Percentiles rank a stretch among this genome's conserved stretches.
These are phyloP conservation scores for Sclerotiophoma versabilis DNA, from an alignment of 2,329 filamentous ascomycete species.

Conservation along the genomic window DNA sequence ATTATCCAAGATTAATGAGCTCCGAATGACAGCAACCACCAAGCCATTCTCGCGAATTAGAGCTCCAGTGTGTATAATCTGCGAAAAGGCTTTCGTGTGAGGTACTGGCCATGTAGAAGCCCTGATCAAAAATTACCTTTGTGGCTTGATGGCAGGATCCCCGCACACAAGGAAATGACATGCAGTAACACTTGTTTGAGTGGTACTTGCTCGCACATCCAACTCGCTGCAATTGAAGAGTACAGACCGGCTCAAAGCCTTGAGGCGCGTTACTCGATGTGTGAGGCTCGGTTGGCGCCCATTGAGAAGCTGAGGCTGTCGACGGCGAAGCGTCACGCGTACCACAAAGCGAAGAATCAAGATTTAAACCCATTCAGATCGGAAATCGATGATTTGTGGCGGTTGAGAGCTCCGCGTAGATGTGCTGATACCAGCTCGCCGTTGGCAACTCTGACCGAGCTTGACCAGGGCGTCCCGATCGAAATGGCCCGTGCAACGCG, in stretches of 20 bases:
- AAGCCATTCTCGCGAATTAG: slow-evolving; percentile 18
- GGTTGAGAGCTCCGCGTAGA: slow-evolving; percentile 10
- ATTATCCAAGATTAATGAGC: slow-evolving; percentile 1
- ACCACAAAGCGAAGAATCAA: slow-evolving; percentile 4
- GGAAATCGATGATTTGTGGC: slow-evolving; percentile 16
- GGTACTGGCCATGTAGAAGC: background rate
- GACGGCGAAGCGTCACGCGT: slow-evolving; percentile 10
- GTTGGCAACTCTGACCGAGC: slow-evolving; percentile 22
- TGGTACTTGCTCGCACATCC: background rate
- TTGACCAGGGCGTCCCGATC: slow-evolving; percentile 28
- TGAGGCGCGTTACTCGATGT: slow-evolving; percentile 14
- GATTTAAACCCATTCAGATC: slow-evolving; percentile 5
- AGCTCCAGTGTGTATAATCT: slow-evolving; percentile 1
- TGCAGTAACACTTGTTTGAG: background rate
- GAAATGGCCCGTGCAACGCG: slow-evolving; percentile 22
- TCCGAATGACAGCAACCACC: slow-evolving; percentile 11
- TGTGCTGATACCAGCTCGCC: slow-evolving; percentile 17
- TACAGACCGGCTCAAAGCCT: background rate
- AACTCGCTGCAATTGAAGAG: background rate
- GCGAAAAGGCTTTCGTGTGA: background rate
- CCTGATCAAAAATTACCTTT: background rate
- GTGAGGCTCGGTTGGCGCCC: slow-evolving; percentile 28
- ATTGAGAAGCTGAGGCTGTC: slow-evolving; percentile 11
- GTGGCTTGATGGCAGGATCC: background rate
- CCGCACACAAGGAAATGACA: background rate